Evolutionary conservation across 2,329 filamentous ascomycete genomes (phyloP).

Genomic region (Gaeumannomyces tritici): DNA sequence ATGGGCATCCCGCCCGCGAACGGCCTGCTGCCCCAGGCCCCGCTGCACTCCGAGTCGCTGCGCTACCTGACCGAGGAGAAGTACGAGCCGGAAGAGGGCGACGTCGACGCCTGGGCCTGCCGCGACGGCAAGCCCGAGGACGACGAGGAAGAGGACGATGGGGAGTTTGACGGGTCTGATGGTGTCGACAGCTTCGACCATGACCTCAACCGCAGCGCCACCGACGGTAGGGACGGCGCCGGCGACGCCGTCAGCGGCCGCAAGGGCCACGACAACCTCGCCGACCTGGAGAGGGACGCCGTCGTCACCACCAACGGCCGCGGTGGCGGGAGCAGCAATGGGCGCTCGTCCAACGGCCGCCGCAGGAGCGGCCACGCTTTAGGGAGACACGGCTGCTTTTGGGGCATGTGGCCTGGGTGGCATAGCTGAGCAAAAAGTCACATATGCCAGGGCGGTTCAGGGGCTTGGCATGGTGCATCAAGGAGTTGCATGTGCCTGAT

Average conservation of each 20-base stretch:
- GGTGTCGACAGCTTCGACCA: neutral
- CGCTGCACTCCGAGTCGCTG: conserved; percentile 54
- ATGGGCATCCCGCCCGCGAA: conserved; percentile 55
- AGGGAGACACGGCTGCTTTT: neutral
- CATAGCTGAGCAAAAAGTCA: neutral
- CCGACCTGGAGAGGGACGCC: neutral
- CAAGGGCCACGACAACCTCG: neutral
- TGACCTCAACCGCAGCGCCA: neutral
- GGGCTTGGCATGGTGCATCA: neutral
- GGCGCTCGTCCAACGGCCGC: no score
- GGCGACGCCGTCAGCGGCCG: neutral
- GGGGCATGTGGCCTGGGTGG: no score
- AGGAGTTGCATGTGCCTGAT: neutral
- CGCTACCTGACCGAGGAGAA: conserved; percentile 40
- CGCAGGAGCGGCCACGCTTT: neutral
- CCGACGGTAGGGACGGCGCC: neutral
- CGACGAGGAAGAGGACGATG: conserved; percentile 12
- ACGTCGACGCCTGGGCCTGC: conserved; percentile 37
- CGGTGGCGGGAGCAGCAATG: neutral
- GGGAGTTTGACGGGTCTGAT: no score
- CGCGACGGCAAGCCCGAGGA: conserved; percentile 44
- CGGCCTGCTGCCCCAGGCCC: conserved; percentile 55
- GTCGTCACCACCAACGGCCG: neutral
- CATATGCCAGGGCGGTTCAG: neutral
- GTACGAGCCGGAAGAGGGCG: conserved; percentile 11